Base-by-base conservation (phyloP, 345 rosid genomes). In the Eutrema heterophyllum region DNA sequence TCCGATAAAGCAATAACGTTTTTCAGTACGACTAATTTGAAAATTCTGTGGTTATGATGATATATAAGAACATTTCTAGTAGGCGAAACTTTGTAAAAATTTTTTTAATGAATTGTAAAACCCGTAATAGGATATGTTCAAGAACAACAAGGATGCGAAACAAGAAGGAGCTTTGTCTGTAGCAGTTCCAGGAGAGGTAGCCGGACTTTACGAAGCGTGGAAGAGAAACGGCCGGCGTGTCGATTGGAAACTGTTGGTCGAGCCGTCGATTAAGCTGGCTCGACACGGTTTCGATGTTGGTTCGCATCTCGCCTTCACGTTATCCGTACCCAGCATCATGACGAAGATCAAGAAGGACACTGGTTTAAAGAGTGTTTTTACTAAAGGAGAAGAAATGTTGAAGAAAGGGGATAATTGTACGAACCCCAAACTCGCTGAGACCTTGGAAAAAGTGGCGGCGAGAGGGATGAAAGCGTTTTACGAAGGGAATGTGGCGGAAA, bases 101-200 rank as follows among this genome's bases (percentile, higher is more conserved):
- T 1, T 6, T 29, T 8, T 7, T 29, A 7, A 64, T 9, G 15
- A 6, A 3, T 45, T 48, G 66, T n/a, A 33, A 16, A 16, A 21
- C 9, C 27, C 27, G 6, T n/a, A 38, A 67, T 83, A 92, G 97
- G 81, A 89, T 62, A 89, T 92, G 97, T 92, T 84, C 21, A 75
- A 75, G 45, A 74, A 81, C 55, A 76, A 73, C 74, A 67, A 77
- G 16, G 8, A n/a, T 0, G 75, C 83, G 62, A 88, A 85, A 74
- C 80, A 77, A 53, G 6, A 10, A 0, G 96, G 96, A 44, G 82
- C 92, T 26, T 73, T 92, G 36, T 86, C 97, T 3, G 78, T 84
- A 63, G 97, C 88, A 76, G 96, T 92, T 78, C 97, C 97, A 0
- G 96, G 97, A 41, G 97, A 92, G 78, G 84, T 92, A 45, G 96